A percentile compares a stretch with the other conserved stretches of the same genome.
Evolutionary conservation across 768 basidiomycete genomes (phyloP).

Genomic region (Pholiota conissans): DNA sequence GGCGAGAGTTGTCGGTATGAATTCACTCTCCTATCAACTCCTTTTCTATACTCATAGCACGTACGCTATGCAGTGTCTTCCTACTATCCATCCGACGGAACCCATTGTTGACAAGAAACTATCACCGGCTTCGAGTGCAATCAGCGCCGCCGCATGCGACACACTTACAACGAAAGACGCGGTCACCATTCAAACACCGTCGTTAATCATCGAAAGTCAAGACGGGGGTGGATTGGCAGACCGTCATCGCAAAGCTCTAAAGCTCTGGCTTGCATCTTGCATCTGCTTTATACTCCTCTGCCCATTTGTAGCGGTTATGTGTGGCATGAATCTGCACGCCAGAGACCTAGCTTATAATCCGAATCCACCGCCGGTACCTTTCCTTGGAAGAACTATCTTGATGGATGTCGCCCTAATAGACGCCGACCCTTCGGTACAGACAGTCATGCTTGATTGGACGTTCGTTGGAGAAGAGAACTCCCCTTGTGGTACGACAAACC

Average conservation of each 20-base stretch:
- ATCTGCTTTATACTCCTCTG: conserved; percentile 1
- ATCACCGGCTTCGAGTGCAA: background rate
- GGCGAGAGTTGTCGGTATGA: no score
- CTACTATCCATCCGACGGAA: background rate
- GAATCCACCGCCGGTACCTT: background rate
- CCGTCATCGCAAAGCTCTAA: conserved; percentile 32
- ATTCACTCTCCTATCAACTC: background rate
- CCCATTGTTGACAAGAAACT: background rate
- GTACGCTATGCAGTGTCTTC: background rate
- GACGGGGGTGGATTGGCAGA: background rate
- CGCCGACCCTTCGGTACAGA: conserved; percentile 14
- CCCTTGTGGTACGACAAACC: background rate
- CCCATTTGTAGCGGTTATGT: conserved; percentile 8
- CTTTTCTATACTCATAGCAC: background rate
- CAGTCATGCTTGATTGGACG: conserved; percentile 18
- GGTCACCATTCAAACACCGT: background rate
- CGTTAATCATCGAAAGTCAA: no score
- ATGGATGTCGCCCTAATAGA: conserved; percentile 9
- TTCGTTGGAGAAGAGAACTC: background rate
- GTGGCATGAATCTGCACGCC: conserved; percentile 10
- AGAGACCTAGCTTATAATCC: background rate
- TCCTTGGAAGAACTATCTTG: background rate
- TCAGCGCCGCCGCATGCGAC: no score
- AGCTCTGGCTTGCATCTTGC: background rate
- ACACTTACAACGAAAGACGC: background rate